Conservation (phyloP, 352 stramenopile genomes). For the Blastocystis sp. region DNA sequence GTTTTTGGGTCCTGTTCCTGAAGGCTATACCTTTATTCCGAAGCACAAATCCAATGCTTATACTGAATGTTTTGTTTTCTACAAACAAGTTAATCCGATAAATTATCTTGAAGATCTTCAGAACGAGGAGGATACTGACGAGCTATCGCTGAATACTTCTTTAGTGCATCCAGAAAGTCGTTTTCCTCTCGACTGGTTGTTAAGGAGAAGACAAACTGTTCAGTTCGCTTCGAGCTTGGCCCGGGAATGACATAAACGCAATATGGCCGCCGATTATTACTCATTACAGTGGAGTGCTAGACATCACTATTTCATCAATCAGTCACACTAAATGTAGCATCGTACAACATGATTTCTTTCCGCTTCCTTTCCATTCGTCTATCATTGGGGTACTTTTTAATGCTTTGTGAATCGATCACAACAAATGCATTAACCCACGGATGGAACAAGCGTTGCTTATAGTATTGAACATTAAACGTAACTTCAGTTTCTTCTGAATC, state of each 20-base stretch:
- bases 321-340: not conserved
- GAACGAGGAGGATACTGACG: not conserved
- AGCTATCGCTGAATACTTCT: not conserved
- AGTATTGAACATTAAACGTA: not conserved
- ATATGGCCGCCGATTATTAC: not conserved
- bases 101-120: not conserved
- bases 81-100: not conserved
- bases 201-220: not conserved
- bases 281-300: not conserved
- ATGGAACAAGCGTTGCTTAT: not conserved
- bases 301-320: not conserved
- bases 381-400: not conserved
- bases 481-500: not conserved
- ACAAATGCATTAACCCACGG: not conserved
- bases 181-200: not conserved
- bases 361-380: not conserved
- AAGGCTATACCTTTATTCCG: constrained; percentile 85
- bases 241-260: not conserved
- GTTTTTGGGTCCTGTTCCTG: constrained; percentile 86
- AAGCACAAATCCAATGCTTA: constrained; percentile 97
- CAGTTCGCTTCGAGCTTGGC: not conserved
- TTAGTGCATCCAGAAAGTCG: not conserved
- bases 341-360: not conserved
- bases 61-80: constrained; percentile 43
- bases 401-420: not conserved